These are phyloP conservation scores for Aspergillus thermomutatus DNA, from an alignment of 2,329 filamentous ascomycete species.

Conservation along the genomic window DNA sequence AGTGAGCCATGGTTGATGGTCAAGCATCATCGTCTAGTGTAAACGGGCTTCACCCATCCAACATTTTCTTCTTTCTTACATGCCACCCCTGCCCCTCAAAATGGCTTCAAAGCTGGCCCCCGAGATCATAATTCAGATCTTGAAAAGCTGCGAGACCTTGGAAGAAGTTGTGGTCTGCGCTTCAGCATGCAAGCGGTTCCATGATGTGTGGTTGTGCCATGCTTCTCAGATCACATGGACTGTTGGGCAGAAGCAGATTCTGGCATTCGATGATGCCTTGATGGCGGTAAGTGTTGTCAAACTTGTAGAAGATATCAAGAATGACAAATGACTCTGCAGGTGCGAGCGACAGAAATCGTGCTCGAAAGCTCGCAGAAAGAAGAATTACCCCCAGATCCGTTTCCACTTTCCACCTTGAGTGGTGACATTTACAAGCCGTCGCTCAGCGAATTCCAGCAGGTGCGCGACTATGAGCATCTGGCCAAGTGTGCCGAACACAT, in stretches of 20 bases:
- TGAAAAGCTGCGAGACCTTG: background rate
- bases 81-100: background rate
- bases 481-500: background rate
- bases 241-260: background rate
- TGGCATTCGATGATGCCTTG: background rate
- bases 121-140: background rate
- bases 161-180: background rate
- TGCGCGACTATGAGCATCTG: background rate
- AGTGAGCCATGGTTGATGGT: background rate
- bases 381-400: background rate
- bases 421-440: background rate
- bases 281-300: background rate
- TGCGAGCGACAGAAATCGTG: background rate
- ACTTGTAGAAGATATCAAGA: background rate
- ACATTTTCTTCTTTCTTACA: background rate
- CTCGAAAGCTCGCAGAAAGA: background rate
- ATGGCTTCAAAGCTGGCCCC: background rate
- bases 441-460: background rate
- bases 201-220: background rate
- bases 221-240: background rate
- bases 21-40: background rate
- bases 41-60: background rate
- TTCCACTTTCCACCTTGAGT: background rate
- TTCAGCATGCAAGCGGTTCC: background rate
- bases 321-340: background rate